Evolutionary conservation across 306 rosid genomes (phyloP), one percentile per base, ranked within the genome.

Genomic region (Hippophae gyantsensis): DNA sequence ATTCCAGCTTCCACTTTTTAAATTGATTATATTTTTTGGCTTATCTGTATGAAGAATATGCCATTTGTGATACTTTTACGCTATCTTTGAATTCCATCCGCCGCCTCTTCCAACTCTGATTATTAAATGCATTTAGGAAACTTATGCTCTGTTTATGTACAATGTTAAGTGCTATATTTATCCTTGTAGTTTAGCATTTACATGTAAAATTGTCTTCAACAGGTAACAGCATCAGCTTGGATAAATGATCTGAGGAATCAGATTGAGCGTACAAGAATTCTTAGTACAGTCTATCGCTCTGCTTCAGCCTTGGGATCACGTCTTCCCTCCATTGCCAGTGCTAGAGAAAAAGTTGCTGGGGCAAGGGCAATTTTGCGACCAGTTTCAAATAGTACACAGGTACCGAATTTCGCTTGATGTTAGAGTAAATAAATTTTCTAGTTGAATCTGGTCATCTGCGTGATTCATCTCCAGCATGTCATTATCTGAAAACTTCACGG

Each of bases 141-240:
- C 38, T 32, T 32, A 2, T 4, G 5, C 38, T 32, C 38, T 32
- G 38, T 32, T 32, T 32, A 32, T 32, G 38, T 32, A 32, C 38
- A 32, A 32, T 65, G 57, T n/a, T 4, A 32, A 32, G 38, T 32
- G 38, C 38, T 32, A 32, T 32, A 32, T 32, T 32, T 32, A 32
- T 32, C 38, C 5, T 32, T 32, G n/a, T 46, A 9, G 13, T 46
- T 27, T 60, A 2, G 8, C 8, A 23, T 27, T 11, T 7, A 23
- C 25, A 40, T 32, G 52, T 58, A 40, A 47, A 8, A 6, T 55
- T 56, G 41, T 60, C 58, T 12, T 61, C 58, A 71, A 61, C 77
- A 90, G 98, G 96, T 90, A 70, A 90, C 92, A 45, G 96, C 98
- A 46, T 90, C 96, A 54, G 98, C 98, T 56, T 90, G 98, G 96